Conservation (phyloP, 1,284 basidiomycete genomes). For the Polyporus tsugae region DNA sequence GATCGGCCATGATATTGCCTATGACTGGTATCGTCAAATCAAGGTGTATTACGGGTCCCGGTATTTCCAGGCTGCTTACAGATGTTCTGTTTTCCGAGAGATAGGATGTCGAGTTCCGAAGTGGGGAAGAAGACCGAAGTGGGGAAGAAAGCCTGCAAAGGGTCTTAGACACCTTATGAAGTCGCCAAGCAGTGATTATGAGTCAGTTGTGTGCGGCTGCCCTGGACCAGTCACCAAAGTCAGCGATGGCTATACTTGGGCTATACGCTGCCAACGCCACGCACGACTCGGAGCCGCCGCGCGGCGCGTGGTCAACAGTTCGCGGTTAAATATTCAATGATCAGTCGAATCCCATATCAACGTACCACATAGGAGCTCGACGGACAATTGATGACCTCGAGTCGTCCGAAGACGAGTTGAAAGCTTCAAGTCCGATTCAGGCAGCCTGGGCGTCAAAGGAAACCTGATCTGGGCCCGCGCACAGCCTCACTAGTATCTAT, state of each 20-base stretch:
- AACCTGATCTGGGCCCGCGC: too few relatives aligned
- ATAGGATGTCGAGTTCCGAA: not conserved
- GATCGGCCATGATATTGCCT: slow-evolving; percentile 16
- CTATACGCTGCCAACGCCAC: not conserved
- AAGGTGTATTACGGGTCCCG: not conserved
- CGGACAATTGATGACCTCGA: too few relatives aligned
- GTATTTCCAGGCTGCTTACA: not conserved
- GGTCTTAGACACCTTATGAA: not conserved
- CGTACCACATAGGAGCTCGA: not conserved
- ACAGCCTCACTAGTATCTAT: too few relatives aligned
- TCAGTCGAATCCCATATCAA: not conserved
- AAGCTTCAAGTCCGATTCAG: not conserved
- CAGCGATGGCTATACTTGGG: slow-evolving; percentile 1
- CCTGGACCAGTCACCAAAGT: not conserved
- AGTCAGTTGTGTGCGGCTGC: not conserved
- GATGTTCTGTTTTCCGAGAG: not conserved
- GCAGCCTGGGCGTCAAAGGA: not conserved
- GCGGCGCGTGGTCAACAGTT: too few relatives aligned
- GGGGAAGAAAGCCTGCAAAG: not conserved
- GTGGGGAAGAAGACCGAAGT: not conserved
- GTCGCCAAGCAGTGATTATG: not conserved
- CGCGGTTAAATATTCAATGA: not conserved
- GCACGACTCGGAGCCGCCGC: not conserved
- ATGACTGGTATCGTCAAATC: not conserved
- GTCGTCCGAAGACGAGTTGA: not conserved